These are phyloP conservation scores for Didymella pomorum DNA, from an alignment of 2,329 filamentous ascomycete species.

Conservation along the genomic window DNA sequence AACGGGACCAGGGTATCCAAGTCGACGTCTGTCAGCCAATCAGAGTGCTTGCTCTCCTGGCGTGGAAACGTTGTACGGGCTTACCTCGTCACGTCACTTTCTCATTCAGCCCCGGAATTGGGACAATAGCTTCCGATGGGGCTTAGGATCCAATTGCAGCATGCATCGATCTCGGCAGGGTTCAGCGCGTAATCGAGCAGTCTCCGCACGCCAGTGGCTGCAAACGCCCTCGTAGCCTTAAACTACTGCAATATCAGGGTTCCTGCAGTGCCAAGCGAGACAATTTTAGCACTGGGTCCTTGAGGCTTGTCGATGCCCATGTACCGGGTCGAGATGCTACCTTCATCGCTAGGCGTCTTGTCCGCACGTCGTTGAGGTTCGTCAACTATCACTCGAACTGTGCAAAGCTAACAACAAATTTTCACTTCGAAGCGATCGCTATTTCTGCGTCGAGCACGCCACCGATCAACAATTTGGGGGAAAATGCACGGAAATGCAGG, in stretches of 20 bases:
- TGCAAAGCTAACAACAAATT: not conserved
- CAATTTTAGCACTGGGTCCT: not conserved
- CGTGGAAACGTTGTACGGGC: not conserved
- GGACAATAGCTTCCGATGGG: not conserved
- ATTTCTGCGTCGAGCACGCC: too few relatives aligned
- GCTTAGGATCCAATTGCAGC: not conserved
- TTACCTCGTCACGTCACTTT: not conserved
- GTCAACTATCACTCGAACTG: not conserved
- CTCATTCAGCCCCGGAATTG: not conserved
- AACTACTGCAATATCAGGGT: not conserved
- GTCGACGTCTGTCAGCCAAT: not conserved
- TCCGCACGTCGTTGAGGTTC: not conserved
- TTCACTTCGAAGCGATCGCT: not conserved
- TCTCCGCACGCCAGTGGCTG: not conserved
- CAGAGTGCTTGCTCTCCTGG: not conserved
- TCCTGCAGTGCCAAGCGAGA: not conserved
- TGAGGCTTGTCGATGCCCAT: not conserved
- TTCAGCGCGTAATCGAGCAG: not conserved
- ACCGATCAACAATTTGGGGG: too few relatives aligned
- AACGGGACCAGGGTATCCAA: not conserved
- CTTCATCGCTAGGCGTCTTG: not conserved
- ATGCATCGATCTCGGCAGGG: not conserved
- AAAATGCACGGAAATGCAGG: too few relatives aligned
- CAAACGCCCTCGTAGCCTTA: not conserved
- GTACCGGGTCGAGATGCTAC: not conserved